These are phyloP conservation scores for Pelargonium cotyledonis DNA, from an alignment of 441 rosid species.

Conservation along the genomic window DNA sequence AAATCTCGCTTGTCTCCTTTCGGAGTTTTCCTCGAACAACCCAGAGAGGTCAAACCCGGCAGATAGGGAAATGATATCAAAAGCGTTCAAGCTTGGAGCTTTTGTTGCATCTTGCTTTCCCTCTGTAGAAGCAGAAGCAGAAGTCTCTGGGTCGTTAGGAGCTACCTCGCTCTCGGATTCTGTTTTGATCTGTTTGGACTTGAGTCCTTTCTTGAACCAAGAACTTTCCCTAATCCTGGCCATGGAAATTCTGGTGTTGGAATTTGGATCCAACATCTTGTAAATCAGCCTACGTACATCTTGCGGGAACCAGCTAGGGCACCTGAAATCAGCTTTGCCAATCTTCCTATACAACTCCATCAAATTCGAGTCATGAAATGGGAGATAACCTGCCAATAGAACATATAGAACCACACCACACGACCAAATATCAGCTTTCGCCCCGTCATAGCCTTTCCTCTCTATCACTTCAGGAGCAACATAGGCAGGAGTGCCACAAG, in stretches of 20 bases:
- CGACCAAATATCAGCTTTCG: conserved; percentile 84
- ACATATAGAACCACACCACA: conserved; percentile 78
- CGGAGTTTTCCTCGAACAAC: not conserved
- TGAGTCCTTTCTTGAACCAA: conserved; percentile 61
- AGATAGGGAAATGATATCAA: conserved; percentile 28
- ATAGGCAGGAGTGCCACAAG: conserved; percentile 87
- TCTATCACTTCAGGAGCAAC: conserved; percentile 81
- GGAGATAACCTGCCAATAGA: conserved; percentile 71
- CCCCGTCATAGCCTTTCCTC: conserved; percentile 73
- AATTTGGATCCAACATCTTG: conserved; percentile 52
- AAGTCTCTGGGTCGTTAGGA: not conserved
- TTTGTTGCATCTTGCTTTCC: conserved; percentile 1
- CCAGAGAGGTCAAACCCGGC: not conserved
- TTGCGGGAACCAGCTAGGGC: conserved; percentile 64
- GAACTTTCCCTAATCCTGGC: conserved; percentile 51
- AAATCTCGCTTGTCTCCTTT: conserved; percentile 58
- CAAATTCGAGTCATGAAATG: conserved; percentile 67
- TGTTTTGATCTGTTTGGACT: conserved; percentile 46
- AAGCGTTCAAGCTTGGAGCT: conserved; percentile 79
- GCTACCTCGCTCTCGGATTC: not conserved
- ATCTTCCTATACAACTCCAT: conserved; percentile 68
- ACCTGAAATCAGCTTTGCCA: conserved; percentile 60
- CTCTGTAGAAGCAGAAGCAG: not conserved
- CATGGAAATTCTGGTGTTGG: conserved; percentile 46
- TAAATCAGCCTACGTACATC: conserved; percentile 54